These are phyloP conservation scores for Russula vinacea DNA, from an alignment of 768 basidiomycete genomes.

Conservation along the genomic window DNA sequence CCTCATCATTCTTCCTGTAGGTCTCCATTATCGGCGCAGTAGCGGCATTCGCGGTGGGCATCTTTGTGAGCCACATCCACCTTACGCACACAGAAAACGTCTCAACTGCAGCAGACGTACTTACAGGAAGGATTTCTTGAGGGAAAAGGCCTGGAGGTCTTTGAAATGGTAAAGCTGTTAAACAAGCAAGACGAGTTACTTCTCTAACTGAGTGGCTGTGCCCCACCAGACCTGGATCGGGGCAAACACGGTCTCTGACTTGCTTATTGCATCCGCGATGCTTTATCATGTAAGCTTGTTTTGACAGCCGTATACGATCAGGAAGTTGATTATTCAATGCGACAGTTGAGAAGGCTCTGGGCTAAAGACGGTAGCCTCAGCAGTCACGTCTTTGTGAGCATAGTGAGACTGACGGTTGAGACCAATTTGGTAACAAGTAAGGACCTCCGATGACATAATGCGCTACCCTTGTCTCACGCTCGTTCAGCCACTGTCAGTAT, in stretches of 20 bases:
- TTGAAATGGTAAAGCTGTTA: background rate
- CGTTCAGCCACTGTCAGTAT: slow-evolving; percentile 6
- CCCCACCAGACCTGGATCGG: slow-evolving; percentile 14
- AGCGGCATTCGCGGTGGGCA: background rate
- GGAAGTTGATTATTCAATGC: background rate
- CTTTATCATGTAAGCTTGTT: background rate
- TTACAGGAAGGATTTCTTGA: background rate
- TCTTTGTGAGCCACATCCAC: background rate
- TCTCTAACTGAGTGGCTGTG: background rate
- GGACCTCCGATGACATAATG: background rate
- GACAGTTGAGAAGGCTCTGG: background rate
- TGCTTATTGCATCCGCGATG: slow-evolving; percentile 15
- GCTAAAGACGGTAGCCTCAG: background rate
- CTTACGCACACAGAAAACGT: too few relatives aligned
- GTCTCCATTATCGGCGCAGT: background rate
- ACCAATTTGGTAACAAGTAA: slow-evolving; percentile 31
- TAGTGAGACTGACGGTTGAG: slow-evolving; percentile 33
- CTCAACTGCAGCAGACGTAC: slow-evolving; percentile 6
- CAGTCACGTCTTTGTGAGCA: slow-evolving; percentile 21
- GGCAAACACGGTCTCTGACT: slow-evolving; percentile 9
- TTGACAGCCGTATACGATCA: too few relatives aligned
- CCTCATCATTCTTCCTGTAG: background rate
- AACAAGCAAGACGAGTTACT: background rate
- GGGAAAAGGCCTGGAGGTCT: background rate
- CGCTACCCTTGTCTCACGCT: background rate